phyloP scores from a whole-genome alignment of 2,329 filamentous ascomycete genomes.

The Thelonectria discophora region DNA sequence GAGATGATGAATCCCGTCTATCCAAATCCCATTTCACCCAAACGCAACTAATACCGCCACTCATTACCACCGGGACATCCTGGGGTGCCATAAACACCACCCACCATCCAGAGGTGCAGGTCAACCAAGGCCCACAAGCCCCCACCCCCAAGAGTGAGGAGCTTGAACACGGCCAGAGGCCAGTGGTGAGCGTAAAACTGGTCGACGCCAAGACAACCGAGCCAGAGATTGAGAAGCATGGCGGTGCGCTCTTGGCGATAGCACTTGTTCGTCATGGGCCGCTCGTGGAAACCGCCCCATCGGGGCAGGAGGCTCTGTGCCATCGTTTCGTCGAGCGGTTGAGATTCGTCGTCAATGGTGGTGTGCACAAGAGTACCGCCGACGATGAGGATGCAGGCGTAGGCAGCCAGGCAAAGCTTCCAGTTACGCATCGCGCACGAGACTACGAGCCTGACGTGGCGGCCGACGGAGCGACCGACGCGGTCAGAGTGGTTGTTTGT shows the following conservation, averaged over 20 bases:
- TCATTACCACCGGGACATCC: no score
- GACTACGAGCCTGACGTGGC: background rate
- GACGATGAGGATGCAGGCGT: background rate
- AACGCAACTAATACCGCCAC: no score
- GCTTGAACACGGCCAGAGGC: slow-evolving; percentile 30
- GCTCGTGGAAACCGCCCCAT: no score
- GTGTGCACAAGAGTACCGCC: background rate
- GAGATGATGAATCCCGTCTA: no score
- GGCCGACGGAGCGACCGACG: background rate
- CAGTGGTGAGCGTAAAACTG: slow-evolving; percentile 36
- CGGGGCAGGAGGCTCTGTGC: no score
- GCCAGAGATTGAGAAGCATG: slow-evolving; percentile 29
- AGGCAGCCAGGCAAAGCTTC: background rate
- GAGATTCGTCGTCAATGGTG: background rate
- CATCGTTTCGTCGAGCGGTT: no score
- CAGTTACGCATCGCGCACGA: background rate
- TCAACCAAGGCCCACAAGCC: background rate
- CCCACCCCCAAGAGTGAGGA: slow-evolving; percentile 29
- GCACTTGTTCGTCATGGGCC: slow-evolving; percentile 18
- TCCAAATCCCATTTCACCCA: no score
- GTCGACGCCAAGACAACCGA: slow-evolving; percentile 26
- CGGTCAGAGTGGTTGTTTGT: background rate
- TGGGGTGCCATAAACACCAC: no score
- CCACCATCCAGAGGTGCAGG: no score
- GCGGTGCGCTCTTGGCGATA: slow-evolving; percentile 36